phyloP scores from a whole-genome alignment of 495 filamentous ascomycete genomes.

The Aspergillus heteromorphus region DNA sequence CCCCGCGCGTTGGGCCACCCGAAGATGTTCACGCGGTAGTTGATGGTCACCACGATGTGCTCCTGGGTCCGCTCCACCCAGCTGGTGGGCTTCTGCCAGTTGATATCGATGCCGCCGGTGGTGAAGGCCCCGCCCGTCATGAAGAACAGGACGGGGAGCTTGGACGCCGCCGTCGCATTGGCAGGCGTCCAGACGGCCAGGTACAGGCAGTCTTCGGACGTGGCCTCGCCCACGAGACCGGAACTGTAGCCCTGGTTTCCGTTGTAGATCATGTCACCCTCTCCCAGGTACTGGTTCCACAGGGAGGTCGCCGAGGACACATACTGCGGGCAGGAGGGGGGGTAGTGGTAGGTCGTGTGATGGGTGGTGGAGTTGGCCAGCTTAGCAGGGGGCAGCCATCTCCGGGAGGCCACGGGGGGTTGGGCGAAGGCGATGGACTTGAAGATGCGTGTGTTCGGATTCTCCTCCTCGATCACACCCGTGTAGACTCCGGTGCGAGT shows the following conservation, averaged over 20 bases:
- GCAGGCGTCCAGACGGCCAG: neutral
- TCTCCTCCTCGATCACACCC: neutral
- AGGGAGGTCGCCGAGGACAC: neutral
- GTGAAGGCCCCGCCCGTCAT: neutral
- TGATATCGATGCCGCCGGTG: neutral
- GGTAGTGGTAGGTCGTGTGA: neutral
- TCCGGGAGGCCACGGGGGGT: neutral
- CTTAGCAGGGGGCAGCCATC: neutral
- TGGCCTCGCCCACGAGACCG: neutral
- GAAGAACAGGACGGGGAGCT: neutral
- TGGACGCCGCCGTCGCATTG: neutral
- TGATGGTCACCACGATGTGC: neutral
- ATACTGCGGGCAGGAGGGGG: neutral
- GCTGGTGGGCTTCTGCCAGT: neutral
- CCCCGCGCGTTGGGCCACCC: neutral
- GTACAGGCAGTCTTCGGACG: neutral
- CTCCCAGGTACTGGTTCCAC: neutral
- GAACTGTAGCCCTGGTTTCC: neutral
- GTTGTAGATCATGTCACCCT: neutral
- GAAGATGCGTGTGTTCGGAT: neutral
- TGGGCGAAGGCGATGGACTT: neutral
- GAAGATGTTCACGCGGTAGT: neutral
- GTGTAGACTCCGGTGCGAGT: neutral
- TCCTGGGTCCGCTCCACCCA: neutral
- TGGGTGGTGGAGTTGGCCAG: neutral